Base-by-base conservation (phyloP, 768 basidiomycete genomes). In the Mycena maculata region DNA sequence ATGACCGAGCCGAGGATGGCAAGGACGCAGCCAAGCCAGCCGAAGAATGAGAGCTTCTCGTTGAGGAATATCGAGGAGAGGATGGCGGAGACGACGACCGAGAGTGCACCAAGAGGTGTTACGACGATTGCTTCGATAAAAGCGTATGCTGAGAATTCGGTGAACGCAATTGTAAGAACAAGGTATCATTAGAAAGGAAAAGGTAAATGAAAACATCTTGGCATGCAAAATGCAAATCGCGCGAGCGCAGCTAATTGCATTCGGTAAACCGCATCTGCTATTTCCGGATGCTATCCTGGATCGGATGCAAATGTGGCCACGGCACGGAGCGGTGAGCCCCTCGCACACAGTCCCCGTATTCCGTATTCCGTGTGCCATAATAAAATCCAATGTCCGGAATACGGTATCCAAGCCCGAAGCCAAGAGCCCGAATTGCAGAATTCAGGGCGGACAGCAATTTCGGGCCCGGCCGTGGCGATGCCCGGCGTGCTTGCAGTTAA, bases 21-120 rank as follows among this genome's bases (percentile, higher is more conserved):
- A 20, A 99, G 86, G 18, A 82, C 87, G 78, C 96, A 98, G 22
- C 96, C 97, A 68, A 99, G 84, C 96, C 96, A 98, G 53, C 98
- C 97, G 76, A 99, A 99, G 79, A 98, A 94, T 38, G 91, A 93
- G 47, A 99, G 87, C 59, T 85, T 94, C 78, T 98, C 97, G 52
- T 96, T 90, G 73, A 99, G 91, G 82, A 99, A 94, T 70, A 97
- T 84, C 31, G 94, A 96, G 9, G 96, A 96, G 20, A 98, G 82
- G 36, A 97, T 92, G 54, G 96, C 96, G 77, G 91, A 97, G 69
- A 99, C 85, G 70, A 99, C 98, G 71, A 99, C 98, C 22, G 95
- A 96, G 60, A 99, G 87, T 10, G 97, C 96, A 44, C 97, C 97
- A 72, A 99, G 87, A 3, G 97, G 98, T 41, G 97, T 99, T 90